Evolutionary conservation across 257 asterid species (phyloP).

Genomic region (Mentha longifolia): DNA sequence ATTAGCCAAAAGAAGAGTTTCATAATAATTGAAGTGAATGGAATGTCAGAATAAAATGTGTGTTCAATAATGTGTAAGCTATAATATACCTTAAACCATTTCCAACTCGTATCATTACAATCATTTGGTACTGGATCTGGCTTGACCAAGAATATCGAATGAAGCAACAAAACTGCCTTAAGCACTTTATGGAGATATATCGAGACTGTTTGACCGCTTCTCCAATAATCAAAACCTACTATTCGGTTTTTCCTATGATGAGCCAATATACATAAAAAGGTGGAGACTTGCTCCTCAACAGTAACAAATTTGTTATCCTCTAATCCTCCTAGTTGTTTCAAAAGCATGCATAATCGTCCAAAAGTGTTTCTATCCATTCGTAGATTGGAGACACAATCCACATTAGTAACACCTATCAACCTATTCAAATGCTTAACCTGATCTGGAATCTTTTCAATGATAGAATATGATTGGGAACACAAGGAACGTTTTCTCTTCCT

Average conservation of each 20-base stretch:
- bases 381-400: no score
- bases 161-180: background rate
- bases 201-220: background rate
- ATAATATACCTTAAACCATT: background rate
- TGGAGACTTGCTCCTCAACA: background rate
- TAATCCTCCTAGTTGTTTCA: background rate
- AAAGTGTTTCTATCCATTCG: no score
- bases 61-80: no score
- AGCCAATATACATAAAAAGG: background rate
- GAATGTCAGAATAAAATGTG: no score
- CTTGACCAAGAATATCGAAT: no score
- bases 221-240: background rate
- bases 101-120: background rate
- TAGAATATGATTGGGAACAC: background rate
- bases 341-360: no score
- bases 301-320: background rate
- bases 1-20: no score
- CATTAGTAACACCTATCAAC: no score
- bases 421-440: no score
- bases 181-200: background rate
- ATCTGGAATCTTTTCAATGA: no score
- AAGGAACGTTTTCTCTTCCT: no score
- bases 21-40: no score
- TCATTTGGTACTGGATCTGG: background rate
- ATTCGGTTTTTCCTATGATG: background rate